phyloP scores from a whole-genome alignment of 1,139 yeast species.

The Debaryomyces nepalensis region DNA sequence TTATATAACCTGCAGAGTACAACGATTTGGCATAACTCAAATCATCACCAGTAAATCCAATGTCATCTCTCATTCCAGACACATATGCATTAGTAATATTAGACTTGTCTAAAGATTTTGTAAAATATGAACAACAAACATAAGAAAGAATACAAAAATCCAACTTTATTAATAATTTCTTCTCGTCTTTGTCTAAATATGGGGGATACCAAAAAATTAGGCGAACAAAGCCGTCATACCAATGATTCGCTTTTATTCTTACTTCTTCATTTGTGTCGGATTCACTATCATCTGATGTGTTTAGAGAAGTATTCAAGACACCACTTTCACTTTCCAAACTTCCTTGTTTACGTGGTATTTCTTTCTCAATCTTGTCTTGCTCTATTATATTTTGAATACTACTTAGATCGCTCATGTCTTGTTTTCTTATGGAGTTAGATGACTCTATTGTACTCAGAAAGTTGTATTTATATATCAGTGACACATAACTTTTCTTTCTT shows the following conservation, averaged over 20 bases:
- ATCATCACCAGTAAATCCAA: slow-evolving; percentile 22
- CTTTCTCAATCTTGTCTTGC: not conserved
- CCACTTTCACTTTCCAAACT: not conserved
- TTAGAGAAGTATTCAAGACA: not conserved
- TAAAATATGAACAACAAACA: slow-evolving; percentile 39
- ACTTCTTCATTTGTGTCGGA: not conserved
- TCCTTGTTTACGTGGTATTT: not conserved
- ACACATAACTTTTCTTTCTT: too few species aligned
- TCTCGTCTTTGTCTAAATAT: slow-evolving; percentile 14
- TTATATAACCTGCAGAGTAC: slow-evolving; percentile 24
- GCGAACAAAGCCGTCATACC: slow-evolving; percentile 13
- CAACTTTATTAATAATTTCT: slow-evolving; percentile 32
- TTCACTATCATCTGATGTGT: not conserved
- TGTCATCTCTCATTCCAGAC: slow-evolving; percentile 26
- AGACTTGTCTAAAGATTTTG: slow-evolving; percentile 22
- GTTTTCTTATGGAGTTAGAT: too few species aligned
- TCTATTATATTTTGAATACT: not conserved
- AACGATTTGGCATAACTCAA: slow-evolving; percentile 22
- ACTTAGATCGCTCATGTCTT: not conserved
- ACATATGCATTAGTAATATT: slow-evolving; percentile 28
- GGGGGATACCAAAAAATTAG: slow-evolving; percentile 12
- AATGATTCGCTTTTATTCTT: slow-evolving; percentile 5
- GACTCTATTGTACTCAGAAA: too few species aligned
- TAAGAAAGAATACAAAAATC: slow-evolving; percentile 42
- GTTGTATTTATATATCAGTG: too few species aligned